phyloP scores from a whole-genome alignment of 257 asterid genomes.

The Parsonsia alboflavescens region DNA sequence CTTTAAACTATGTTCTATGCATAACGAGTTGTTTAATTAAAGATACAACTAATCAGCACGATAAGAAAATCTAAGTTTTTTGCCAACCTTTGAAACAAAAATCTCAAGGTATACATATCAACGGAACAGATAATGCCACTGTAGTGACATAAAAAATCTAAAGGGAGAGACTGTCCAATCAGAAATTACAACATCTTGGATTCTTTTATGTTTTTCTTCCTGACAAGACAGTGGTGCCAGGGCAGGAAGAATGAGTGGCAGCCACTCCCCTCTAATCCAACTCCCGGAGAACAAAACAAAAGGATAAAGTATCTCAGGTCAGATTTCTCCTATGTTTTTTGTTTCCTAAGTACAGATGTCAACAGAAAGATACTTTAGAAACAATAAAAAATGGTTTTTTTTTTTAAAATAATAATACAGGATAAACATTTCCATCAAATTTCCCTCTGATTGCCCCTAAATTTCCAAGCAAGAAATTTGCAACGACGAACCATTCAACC shows the following conservation, averaged over 20 bases:
- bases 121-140: background rate
- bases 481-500: background rate
- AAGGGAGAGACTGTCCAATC: background rate
- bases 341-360: background rate
- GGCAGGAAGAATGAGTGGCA: background rate
- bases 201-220: background rate
- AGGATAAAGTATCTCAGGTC: too few species aligned
- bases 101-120: background rate
- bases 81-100: background rate
- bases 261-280: background rate
- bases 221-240: background rate
- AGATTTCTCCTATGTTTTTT: background rate
- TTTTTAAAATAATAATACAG: too few species aligned
- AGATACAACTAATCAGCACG: background rate
- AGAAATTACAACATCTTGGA: background rate
- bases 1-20: background rate
- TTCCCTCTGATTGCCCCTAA: background rate
- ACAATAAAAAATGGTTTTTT: background rate
- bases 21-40: background rate
- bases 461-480: background rate
- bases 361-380: background rate
- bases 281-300: background rate
- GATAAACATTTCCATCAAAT: background rate
- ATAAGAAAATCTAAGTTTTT: background rate
- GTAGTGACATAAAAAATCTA: background rate